Evolutionary conservation across 495 filamentous ascomycete genomes (phyloP).

Genomic region (Penicillium simplicissimum): DNA sequence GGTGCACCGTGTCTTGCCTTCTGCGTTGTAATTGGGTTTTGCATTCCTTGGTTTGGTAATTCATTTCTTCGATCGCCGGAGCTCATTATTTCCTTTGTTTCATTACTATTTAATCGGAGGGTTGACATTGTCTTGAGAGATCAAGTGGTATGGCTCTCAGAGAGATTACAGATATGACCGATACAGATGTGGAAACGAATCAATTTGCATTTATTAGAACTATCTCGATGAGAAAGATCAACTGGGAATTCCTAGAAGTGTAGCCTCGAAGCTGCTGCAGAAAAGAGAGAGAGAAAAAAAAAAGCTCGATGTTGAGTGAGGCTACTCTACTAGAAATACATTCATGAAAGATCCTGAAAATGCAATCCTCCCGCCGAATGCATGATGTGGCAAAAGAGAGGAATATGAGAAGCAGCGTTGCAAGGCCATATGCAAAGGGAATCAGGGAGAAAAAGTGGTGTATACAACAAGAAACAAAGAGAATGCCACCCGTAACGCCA

Average conservation of each 20-base stretch:
- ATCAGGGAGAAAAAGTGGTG: slow-evolving; percentile 1
- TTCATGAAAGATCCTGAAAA: slow-evolving; percentile 7
- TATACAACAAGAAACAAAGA: slow-evolving; percentile 5
- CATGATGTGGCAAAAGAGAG: background rate
- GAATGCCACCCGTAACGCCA: slow-evolving; percentile 3
- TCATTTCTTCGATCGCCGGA: background rate
- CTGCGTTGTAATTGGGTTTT: background rate
- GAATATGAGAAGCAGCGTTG: background rate
- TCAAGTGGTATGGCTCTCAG: too few species aligned
- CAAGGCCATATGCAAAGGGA: slow-evolving; percentile 5
- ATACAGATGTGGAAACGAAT: background rate
- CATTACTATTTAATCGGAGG: background rate
- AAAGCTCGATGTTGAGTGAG: background rate
- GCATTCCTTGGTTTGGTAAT: background rate
- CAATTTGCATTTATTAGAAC: background rate
- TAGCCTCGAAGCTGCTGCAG: background rate
- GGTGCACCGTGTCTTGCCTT: background rate
- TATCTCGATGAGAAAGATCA: background rate
- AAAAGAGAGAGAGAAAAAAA: background rate
- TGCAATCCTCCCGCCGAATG: slow-evolving; percentile 3
- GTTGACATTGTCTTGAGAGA: too few species aligned
- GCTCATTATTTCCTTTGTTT: background rate
- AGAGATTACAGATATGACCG: background rate
- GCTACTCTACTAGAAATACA: slow-evolving; percentile 11
- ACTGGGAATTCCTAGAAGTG: background rate